A percentile compares a stretch with the other conserved stretches of the same genome.
phyloP scores from a whole-genome alignment of 2,329 filamentous ascomycete species.

The Sporothrix protearum region DNA sequence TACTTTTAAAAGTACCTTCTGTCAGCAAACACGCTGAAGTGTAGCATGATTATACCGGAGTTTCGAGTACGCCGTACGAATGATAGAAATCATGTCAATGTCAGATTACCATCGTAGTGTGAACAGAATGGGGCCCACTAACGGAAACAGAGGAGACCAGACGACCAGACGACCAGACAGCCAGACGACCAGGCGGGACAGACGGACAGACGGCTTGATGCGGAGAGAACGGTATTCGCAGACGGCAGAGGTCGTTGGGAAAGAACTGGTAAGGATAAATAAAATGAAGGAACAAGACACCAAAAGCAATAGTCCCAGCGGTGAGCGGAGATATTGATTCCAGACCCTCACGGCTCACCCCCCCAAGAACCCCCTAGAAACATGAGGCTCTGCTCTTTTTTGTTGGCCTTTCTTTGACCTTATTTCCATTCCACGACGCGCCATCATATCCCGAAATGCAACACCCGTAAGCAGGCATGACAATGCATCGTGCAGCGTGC shows the following conservation, averaged over 20 bases:
- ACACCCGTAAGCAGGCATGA: background rate
- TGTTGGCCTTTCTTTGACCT: background rate
- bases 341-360: background rate
- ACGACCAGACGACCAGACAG: background rate
- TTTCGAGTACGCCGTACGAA: background rate
- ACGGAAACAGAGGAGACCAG: background rate
- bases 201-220: background rate
- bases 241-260: background rate
- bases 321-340: constrained; percentile 9
- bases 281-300: background rate
- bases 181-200: background rate
- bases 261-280: too few relatives aligned
- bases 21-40: background rate
- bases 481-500: background rate
- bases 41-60: constrained; percentile 1
- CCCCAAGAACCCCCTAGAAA: background rate
- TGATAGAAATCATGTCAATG: too few relatives aligned
- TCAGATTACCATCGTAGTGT: background rate
- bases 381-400: background rate
- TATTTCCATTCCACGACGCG: background rate
- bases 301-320: background rate
- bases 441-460: background rate
- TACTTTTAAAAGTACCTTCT: background rate
- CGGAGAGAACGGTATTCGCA: background rate
- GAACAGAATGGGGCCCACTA: background rate